A percentile compares a stretch with the other conserved stretches of the same genome.
These are phyloP conservation scores for Pythium dissimile DNA, from an alignment of 352 stramenopile genomes.

Conservation along the genomic window DNA sequence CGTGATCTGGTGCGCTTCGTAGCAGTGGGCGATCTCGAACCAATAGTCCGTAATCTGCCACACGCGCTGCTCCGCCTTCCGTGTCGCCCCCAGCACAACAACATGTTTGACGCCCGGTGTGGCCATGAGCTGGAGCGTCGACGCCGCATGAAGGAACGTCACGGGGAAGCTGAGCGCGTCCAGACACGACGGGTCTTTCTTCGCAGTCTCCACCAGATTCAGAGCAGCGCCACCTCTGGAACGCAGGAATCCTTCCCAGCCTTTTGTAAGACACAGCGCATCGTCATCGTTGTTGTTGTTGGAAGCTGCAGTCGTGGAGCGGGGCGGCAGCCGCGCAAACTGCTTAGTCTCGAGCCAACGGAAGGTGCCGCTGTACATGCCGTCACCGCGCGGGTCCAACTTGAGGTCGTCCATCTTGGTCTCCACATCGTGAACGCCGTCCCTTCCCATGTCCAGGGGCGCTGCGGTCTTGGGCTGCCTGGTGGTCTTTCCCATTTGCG, in stretches of 20 bases:
- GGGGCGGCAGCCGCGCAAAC: constrained; percentile 38
- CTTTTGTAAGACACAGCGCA: constrained; percentile 21
- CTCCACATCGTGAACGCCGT: background rate
- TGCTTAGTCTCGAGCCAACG: constrained; percentile 66
- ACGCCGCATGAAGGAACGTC: constrained; percentile 47
- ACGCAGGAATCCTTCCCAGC: constrained; percentile 54
- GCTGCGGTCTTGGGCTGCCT: constrained; percentile 5
- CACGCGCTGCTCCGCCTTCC: constrained; percentile 71
- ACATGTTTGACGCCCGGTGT: constrained; percentile 21
- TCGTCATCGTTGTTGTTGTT: background rate
- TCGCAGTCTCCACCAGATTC: constrained; percentile 37
- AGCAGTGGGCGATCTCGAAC: constrained; percentile 45
- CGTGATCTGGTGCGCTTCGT: constrained; percentile 28
- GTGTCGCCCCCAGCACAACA: constrained; percentile 54
- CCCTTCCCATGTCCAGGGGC: no score
- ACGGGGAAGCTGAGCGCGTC: constrained; percentile 72
- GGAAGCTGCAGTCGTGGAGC: background rate
- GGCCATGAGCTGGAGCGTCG: constrained; percentile 31
- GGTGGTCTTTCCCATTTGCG: constrained; percentile 5
- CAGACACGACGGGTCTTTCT: constrained; percentile 59
- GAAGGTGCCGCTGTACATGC: constrained; percentile 81
- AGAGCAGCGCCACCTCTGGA: constrained; percentile 20
- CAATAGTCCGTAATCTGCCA: constrained; percentile 69
- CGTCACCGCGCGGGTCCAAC: constrained; percentile 63
- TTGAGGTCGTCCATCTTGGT: constrained; percentile 34